Evolutionary conservation across 179 eudicot genomes (phyloP).

Genomic region (Spergularia azorica): DNA sequence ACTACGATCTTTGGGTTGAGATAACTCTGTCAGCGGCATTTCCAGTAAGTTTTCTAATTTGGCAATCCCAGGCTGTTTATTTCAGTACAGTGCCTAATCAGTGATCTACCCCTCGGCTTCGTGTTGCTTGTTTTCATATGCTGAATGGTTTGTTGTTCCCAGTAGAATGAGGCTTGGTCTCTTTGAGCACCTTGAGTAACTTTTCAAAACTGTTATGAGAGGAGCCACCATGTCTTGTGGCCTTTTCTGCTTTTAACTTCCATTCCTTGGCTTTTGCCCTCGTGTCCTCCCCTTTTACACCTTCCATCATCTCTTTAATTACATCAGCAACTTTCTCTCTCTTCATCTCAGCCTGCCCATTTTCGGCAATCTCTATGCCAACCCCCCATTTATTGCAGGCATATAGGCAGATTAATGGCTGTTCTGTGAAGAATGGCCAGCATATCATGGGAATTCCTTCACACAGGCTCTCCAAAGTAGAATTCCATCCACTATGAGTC

Average conservation of each 20-base stretch:
- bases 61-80: not conserved
- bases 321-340: conserved; percentile 36
- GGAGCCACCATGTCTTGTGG: conserved; percentile 35
- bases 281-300: conserved; percentile 40
- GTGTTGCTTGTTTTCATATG: not conserved
- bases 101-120: not conserved
- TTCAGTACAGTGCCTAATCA: not conserved
- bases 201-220: conserved; percentile 24
- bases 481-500: conserved; percentile 54
- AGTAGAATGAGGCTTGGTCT: not conserved
- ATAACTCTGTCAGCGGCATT: not conserved
- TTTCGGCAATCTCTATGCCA: conserved; percentile 52
- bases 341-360: conserved; percentile 33
- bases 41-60: not conserved
- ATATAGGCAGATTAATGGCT: conserved; percentile 41
- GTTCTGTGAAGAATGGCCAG: conserved; percentile 60
- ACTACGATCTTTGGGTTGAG: not conserved
- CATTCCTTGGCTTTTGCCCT: conserved; percentile 37
- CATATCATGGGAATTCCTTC: conserved; percentile 40
- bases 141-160: not conserved
- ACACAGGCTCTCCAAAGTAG: conserved; percentile 24
- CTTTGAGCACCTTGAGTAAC: conserved; percentile 15
- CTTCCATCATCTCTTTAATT: conserved; percentile 50
- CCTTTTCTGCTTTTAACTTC: conserved; percentile 42
- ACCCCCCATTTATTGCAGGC: conserved; percentile 45